These are phyloP conservation scores for Imleria badia DNA, from an alignment of 768 basidiomycete genomes.

Conservation along the genomic window DNA sequence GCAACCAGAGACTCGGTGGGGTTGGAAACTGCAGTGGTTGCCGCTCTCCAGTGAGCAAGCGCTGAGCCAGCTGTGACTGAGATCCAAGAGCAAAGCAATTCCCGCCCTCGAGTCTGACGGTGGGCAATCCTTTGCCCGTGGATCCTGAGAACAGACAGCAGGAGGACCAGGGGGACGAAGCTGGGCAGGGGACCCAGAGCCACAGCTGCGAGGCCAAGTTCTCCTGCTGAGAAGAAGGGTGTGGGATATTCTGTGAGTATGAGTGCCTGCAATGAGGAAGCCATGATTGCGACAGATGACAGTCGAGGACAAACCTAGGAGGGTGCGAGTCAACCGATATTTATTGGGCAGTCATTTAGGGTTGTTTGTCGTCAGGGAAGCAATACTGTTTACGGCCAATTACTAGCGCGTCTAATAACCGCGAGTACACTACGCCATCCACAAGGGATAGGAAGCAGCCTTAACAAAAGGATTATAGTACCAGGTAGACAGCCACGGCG, in stretches of 20 bases:
- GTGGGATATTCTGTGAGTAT: slow-evolving; percentile 28
- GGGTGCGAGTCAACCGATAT: slow-evolving; percentile 2
- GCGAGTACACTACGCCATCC: neutral
- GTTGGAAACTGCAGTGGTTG: slow-evolving; percentile 56
- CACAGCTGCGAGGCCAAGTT: slow-evolving; percentile 25
- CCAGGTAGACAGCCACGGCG: neutral
- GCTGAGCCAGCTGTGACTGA: slow-evolving; percentile 42
- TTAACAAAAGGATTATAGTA: neutral
- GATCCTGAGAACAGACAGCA: slow-evolving; percentile 26
- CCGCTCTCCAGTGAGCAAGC: slow-evolving; percentile 43
- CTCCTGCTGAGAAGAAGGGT: slow-evolving; percentile 20
- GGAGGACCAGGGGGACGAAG: slow-evolving; percentile 35
- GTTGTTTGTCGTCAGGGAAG: slow-evolving; percentile 22
- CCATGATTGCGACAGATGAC: slow-evolving; percentile 16
- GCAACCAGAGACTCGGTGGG: slow-evolving; percentile 46
- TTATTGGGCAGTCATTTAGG: slow-evolving; percentile 15
- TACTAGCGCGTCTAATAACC: neutral
- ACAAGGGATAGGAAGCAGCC: neutral
- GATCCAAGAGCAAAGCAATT: slow-evolving; percentile 35
- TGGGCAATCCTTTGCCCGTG: slow-evolving; percentile 32
- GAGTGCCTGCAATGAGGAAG: slow-evolving; percentile 19
- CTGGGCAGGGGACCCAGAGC: slow-evolving; percentile 31
- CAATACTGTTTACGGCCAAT: slow-evolving; percentile 1
- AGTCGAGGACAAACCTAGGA: slow-evolving; percentile 1
- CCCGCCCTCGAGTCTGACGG: slow-evolving; percentile 29